Evolutionary conservation across 2,329 filamentous ascomycete genomes (phyloP).

Genomic region (Fonsecaea monophora): DNA sequence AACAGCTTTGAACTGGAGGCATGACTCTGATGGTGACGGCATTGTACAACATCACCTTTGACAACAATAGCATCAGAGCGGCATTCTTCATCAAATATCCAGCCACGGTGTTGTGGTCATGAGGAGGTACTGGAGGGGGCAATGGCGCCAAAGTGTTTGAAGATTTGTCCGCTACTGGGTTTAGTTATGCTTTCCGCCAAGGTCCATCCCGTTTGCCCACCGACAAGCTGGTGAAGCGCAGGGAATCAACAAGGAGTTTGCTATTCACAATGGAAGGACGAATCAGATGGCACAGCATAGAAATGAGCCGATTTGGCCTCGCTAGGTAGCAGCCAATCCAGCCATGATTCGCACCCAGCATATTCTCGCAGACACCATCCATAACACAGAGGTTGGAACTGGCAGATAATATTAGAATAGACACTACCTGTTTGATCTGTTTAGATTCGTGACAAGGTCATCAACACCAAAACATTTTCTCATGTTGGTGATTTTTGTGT

Average conservation of each 20-base stretch:
- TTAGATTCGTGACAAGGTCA: constrained; percentile 24
- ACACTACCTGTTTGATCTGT: constrained; percentile 26
- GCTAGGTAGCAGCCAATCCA: not conserved
- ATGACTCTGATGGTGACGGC: constrained; percentile 2
- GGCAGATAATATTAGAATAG: constrained; percentile 30
- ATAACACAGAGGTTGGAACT: not conserved
- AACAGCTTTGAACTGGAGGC: constrained; percentile 31
- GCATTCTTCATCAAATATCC: not conserved
- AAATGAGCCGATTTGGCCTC: not conserved
- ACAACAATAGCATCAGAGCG: not conserved
- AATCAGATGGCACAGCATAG: not conserved
- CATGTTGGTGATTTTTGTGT: constrained; percentile 17
- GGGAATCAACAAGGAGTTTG: not conserved
- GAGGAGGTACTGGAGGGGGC: not conserved
- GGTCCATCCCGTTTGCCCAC: not conserved
- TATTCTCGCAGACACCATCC: not conserved
- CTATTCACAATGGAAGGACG: not conserved
- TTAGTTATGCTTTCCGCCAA: constrained; percentile 1
- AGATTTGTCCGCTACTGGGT: not conserved
- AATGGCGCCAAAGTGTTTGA: not conserved
- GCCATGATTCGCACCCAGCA: not conserved
- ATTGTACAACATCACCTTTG: not conserved
- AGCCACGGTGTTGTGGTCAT: not conserved
- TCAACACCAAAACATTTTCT: constrained; percentile 24
- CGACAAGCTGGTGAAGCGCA: not conserved